A percentile compares a stretch with the other conserved stretches of the same genome.
These are phyloP conservation scores for Priceomyces melissophilus DNA, from an alignment of 805 yeast genomes.

Conservation along the genomic window DNA sequence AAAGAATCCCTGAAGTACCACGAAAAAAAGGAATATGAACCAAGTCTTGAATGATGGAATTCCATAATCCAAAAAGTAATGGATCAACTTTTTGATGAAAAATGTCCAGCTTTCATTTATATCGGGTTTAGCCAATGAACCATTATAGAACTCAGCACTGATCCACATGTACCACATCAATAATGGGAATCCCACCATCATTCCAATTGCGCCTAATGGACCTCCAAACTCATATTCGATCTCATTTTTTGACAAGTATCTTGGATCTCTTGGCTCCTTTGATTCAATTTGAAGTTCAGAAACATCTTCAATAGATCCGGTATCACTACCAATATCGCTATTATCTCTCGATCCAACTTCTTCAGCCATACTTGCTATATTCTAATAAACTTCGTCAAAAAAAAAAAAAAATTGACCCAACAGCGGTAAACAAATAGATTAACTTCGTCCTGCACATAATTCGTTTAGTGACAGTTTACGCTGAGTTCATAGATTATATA, in stretches of 20 bases:
- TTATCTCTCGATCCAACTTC: neutral
- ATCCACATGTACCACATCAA: constrained; percentile 98
- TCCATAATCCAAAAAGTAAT: constrained; percentile 48
- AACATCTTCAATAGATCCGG: neutral
- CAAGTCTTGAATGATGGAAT: constrained; percentile 61
- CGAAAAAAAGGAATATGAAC: constrained; percentile 67
- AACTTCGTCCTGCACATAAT: neutral
- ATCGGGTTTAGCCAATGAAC: constrained; percentile 66
- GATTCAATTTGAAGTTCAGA: neutral
- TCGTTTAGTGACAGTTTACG: no score
- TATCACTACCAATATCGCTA: neutral
- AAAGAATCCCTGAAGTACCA: constrained; percentile 64
- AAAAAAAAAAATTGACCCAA: neutral
- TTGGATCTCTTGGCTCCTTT: constrained; percentile 11
- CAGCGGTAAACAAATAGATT: neutral
- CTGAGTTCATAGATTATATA: no score
- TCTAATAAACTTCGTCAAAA: neutral
- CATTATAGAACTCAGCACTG: constrained; percentile 75
- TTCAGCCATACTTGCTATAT: neutral
- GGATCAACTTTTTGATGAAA: constrained; percentile 45
- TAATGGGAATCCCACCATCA: constrained; percentile 90
- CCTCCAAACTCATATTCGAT: constrained; percentile 93
- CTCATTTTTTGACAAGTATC: constrained; percentile 42
- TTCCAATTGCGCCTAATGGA: constrained; percentile 79
- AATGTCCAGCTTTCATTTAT: constrained; percentile 51